Percentiles rank a stretch among this genome's conserved stretches.
phyloP scores from a whole-genome alignment of 2,329 filamentous ascomycete genomes.

The Seiridium unicorne region DNA sequence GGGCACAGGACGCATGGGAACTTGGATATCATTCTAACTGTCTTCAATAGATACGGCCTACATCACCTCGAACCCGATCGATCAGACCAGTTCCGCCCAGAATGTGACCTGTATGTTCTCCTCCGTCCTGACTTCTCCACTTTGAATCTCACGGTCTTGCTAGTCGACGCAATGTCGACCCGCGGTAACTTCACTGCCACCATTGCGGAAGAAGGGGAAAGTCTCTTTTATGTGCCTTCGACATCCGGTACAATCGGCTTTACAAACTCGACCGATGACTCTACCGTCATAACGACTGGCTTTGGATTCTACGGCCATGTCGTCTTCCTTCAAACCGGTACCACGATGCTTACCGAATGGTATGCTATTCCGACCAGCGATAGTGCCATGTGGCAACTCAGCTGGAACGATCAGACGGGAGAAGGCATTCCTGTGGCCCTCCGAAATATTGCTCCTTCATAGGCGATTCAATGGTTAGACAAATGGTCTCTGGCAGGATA shows the following conservation, averaged over 20 bases:
- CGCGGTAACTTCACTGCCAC: slow-evolving; percentile 3
- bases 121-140: no score
- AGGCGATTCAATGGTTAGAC: neutral
- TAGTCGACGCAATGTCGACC: neutral
- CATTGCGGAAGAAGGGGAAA: neutral
- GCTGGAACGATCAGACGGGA: neutral
- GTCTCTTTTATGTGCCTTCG: slow-evolving; percentile 3
- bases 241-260: neutral
- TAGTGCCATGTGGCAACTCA: neutral
- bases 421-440: neutral
- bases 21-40: neutral
- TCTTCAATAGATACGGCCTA: neutral
- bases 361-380: neutral
- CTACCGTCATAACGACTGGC: neutral
- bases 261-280: neutral
- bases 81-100: neutral
- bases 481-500: neutral
- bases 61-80: neutral
- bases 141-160: neutral
- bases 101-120: slow-evolving; percentile 5
- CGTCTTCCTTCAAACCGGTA: neutral
- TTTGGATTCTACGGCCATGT: slow-evolving; percentile 6
- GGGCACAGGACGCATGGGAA: neutral
- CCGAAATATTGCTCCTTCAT: neutral
- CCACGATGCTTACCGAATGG: neutral